Base-by-base conservation (phyloP, 2,329 filamentous ascomycete species). In the Talaromyces funiculosus region DNA sequence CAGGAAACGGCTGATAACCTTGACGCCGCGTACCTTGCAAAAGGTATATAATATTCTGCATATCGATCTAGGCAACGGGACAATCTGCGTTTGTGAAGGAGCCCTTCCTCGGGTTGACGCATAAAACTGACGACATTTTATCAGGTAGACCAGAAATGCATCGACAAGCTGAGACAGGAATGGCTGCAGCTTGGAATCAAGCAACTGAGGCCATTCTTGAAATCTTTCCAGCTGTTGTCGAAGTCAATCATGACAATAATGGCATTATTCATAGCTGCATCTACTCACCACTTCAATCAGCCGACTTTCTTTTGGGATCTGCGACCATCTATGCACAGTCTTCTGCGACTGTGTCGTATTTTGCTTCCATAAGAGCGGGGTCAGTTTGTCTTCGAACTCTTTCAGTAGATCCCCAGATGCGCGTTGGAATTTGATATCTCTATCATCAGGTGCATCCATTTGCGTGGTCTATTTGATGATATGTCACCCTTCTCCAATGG, bases 1-100 rank as follows among this genome's bases (percentile, higher is more conserved):
- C 65, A 99, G 80, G 70, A 97, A 97, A 43, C 90, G 86, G 57
- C 92, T 86, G 67, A 99, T 88, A 56, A 99, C 88, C 74, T 97
- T 97, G 71, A 94, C 87, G 24, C 94, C 93, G 57, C 94, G 85
- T 55, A 97, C 88, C 76, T 99, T 99, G 81, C 92, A 97, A 63
- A 99, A 88, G 0, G 88, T 88, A 72, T 97, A 97, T 37, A 99
- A 75, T 2, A 97, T 80, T 63, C 83, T 85, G 72, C 88, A 90
- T 59, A 96, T 86, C 4, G 90, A 92, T 63, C 83, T 81, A 24
- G 87, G 83, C 0, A 90, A 75, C 0, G 86, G 82, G 51, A 69
- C 74, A 20, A 67, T 63, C 24, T 59, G 79, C 70, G 60, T 75
- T 71, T 60, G 66, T 69, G 71, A 66, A 63, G 72, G 73, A 67